Evolutionary conservation across 2,329 filamentous ascomycete species (phyloP).

Genomic region (Bretziella fagacearum): DNA sequence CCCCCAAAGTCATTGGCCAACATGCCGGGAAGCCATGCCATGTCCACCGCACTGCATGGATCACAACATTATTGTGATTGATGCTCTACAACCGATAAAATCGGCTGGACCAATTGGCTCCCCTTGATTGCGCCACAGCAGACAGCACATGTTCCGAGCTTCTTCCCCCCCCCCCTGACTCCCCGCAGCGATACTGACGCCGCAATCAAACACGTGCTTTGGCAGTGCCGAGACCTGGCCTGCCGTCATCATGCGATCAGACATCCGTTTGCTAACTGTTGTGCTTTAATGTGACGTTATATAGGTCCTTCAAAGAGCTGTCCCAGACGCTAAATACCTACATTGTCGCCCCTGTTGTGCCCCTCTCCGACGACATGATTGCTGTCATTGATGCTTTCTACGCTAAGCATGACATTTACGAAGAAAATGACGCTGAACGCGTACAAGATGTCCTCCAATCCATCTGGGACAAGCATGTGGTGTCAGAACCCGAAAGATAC

Average conservation of each 20-base stretch:
- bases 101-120: too few relatives aligned
- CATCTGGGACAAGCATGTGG: slow-evolving; percentile 49
- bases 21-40: too few relatives aligned
- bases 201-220: neutral
- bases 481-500: slow-evolving; percentile 36
- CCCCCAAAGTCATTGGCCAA: too few relatives aligned
- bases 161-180: too few relatives aligned
- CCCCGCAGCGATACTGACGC: neutral
- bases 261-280: neutral
- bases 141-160: too few relatives aligned
- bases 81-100: too few relatives aligned
- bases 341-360: slow-evolving; percentile 33
- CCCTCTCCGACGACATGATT: slow-evolving; percentile 49
- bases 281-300: neutral
- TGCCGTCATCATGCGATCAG: neutral
- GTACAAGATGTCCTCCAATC: slow-evolving; percentile 55
- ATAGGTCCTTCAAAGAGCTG: slow-evolving; percentile 43
- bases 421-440: slow-evolving; percentile 51
- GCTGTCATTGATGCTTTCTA: slow-evolving; percentile 49
- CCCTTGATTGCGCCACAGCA: too few relatives aligned
- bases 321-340: slow-evolving; percentile 38
- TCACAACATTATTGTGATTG: too few relatives aligned
- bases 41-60: too few relatives aligned
- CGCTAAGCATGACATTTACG: slow-evolving; percentile 47
- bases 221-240: neutral